Evolutionary conservation across 345 rosid genomes (phyloP), one percentile per base, ranked within the genome.

Genomic region (Zanthoxylum bungeanum): DNA sequence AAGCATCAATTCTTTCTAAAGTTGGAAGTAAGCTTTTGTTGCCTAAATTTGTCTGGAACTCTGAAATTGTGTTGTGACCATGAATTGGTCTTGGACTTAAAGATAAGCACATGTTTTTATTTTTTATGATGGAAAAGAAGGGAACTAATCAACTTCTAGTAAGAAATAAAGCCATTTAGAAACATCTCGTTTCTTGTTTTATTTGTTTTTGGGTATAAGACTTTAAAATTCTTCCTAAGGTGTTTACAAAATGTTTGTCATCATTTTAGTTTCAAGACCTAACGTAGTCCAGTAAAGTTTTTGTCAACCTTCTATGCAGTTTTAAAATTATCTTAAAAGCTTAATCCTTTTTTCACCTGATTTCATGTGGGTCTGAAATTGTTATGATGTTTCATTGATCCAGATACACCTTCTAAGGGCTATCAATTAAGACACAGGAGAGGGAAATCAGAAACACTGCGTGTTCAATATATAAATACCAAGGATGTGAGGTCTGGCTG

Each of bases 361-460:
- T 25, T 16, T 47, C 6, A 7, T 69, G 42, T 36, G 42, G 30
- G 24, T 65, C 73, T 76, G 44, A 53, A 57, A 25, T 62, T 30
- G 30, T 25, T n/a, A 58, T 73, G 60, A n/a, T 65, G 33, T 71
- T 68, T 73, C 27, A 22, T 51, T 24, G 60, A 52, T 36, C 24
- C 78, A 90, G 97, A 85, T 63, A 68, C 77, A 44, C 81, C 85
- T 64, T 68, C 79, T 30, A 88, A 72, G 69, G 83, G 85, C 76
- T 81, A 85, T 73, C 74, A 75, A 25, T 68, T 68, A 24, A 81
- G 88, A 74, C 99, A 91, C 81, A 89, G 89, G 81, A 80, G 99
- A 79, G 93, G 99, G 65, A 95, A 89, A 84, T 95, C 99, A 33
- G 99, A 95, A 82, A 95, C 98, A 73, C 72, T 91, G 76, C 93